Evolutionary conservation across 441 rosid genomes (phyloP), one percentile per base, ranked within the genome.

Genomic region (Gossypium gossypioides): DNA sequence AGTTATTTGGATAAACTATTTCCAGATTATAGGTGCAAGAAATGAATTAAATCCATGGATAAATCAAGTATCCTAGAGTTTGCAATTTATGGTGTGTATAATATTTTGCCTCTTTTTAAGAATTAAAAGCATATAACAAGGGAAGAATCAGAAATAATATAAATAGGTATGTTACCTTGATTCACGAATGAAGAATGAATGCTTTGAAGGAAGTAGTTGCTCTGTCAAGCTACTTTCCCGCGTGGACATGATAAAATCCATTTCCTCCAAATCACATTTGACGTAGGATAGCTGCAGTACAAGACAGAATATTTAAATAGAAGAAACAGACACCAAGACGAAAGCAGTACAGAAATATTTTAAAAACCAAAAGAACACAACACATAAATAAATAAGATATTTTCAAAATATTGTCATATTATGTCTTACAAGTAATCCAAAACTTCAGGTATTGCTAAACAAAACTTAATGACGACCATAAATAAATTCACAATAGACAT

Each of bases 151-250:
- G 29, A 54, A 71, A 60, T n/a, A 74, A 58, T 16, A 68, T 67
- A 60, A 50, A 71, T 79, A 74, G 34, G 72, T 50, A 57, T 64
- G 55, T 74, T 84, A 96, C 99, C 97, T 90, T 46, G 92, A 90
- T 82, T 96, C 89, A 68, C 94, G 94, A 66, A 96, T 86, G 76
- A 93, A 91, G 86, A 96, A 93, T 37, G 98, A 89, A 85, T 88
- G 88, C 77, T 87, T 91, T 67, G 91, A 87, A 75, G 97, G 98
- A 76, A 96, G 94, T 75, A 96, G 96, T 74, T 84, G 90, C 84
- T 96, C 97, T 24, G 91, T 84, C 90, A 93, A 84, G 80, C 76
- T 86, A 83, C 82, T 84, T 82, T 83, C 96, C 77, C 87, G 82
- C 72, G 82, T 79, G 56, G 99, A 90, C 84, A 96, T 80, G 76